Conservation (phyloP, 2,329 filamentous ascomycete genomes). For the Beauveria pseudobassiana region DNA sequence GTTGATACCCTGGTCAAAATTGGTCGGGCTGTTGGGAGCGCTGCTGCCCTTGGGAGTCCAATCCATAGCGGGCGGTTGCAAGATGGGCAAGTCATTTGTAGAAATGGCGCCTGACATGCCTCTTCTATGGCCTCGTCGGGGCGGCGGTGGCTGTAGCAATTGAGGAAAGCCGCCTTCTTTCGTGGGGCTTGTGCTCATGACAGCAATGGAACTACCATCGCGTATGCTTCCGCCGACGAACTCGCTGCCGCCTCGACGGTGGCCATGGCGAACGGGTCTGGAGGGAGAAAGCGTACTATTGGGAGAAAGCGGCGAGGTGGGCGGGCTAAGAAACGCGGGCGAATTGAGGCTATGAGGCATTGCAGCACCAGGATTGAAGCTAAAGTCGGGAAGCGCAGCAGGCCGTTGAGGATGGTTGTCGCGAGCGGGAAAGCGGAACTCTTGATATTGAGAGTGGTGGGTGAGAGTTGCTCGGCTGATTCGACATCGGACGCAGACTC, state of each 20-base stretch:
- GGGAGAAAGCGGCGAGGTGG: conserved; percentile 46
- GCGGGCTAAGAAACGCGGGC: conserved; percentile 42
- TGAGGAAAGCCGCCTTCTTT: conserved; percentile 54
- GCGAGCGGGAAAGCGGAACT: conserved; percentile 21
- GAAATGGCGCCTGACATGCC: conserved; percentile 69
- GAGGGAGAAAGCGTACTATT: conserved; percentile 47
- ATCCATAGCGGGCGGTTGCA: conserved; percentile 50
- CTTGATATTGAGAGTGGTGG: conserved; percentile 22
- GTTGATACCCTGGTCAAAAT: conserved; percentile 26
- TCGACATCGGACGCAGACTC: conserved; percentile 27
- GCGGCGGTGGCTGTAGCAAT: conserved; percentile 41
- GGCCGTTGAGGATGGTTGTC: conserved; percentile 26
- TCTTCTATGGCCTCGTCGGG: conserved; percentile 64
- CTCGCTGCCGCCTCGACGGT: conserved; percentile 76
- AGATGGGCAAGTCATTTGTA: conserved; percentile 70
- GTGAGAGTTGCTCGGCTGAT: neutral
- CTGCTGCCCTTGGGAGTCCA: conserved; percentile 50
- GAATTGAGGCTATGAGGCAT: conserved; percentile 25
- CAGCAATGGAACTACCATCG: conserved; percentile 48
- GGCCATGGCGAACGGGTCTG: conserved; percentile 58
- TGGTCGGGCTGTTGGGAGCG: conserved; percentile 54
- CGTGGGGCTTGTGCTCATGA: conserved; percentile 63
- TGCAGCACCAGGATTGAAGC: conserved; percentile 45
- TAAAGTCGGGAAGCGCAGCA: conserved; percentile 45
- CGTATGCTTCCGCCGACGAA: conserved; percentile 70